These are phyloP conservation scores for Trebouxia gelatinosa DNA, from an alignment of 163 green algal species.

Conservation along the genomic window DNA sequence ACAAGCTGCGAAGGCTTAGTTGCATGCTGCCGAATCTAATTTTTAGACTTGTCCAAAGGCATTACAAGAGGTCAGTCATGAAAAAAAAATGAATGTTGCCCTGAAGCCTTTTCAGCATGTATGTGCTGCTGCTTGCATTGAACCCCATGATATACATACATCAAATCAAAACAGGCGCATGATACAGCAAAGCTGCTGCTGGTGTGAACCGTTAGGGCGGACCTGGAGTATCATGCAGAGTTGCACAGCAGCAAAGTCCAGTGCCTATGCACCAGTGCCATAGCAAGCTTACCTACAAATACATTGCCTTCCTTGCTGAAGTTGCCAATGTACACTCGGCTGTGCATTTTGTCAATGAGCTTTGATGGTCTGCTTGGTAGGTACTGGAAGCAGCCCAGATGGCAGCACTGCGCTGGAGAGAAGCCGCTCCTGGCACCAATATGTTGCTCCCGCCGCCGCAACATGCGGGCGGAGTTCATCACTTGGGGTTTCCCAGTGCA, in stretches of 20 bases:
- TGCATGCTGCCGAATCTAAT: too few species aligned
- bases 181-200: conserved; percentile 77
- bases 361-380: conserved; percentile 28
- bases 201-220: not conserved
- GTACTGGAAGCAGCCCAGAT: conserved; percentile 43
- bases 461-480: conserved; percentile 34
- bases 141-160: too few species aligned
- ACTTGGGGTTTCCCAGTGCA: not conserved
- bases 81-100: too few species aligned
- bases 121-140: too few species aligned
- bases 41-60: too few species aligned
- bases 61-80: too few species aligned
- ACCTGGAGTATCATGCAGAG: not conserved
- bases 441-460: conserved; percentile 35
- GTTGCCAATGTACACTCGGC: conserved; percentile 77
- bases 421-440: conserved; percentile 12
- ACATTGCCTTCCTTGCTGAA: conserved; percentile 66
- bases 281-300: conserved; percentile 61
- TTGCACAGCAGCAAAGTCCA: not conserved
- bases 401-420: conserved; percentile 39
- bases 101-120: too few species aligned
- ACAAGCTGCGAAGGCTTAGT: too few species aligned
- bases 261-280: not conserved
- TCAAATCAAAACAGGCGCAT: too few species aligned
- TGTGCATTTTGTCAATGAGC: conserved; percentile 44